Conservation (phyloP, 768 basidiomycete genomes). For the Lepiota subincarnata region DNA sequence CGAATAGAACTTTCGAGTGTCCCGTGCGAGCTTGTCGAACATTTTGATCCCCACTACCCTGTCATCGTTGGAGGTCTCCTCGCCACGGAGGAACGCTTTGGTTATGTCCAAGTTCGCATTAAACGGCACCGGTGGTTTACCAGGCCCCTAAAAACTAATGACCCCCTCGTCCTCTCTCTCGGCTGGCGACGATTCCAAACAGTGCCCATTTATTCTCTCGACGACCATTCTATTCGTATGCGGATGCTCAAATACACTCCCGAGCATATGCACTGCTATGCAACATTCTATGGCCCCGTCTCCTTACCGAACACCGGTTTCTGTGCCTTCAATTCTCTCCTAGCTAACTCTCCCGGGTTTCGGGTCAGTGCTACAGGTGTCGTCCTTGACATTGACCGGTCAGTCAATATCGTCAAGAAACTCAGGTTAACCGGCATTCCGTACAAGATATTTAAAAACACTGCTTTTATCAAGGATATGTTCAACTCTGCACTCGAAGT, state of each 20-base stretch:
- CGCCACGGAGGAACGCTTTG: conserved; percentile 86
- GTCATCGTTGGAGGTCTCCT: conserved; percentile 90
- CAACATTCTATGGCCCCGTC: conserved; percentile 95
- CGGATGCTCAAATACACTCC: conserved; percentile 99
- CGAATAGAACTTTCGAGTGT: conserved; percentile 84
- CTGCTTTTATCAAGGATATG: conserved; percentile 98
- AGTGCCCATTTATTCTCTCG: conserved; percentile 91
- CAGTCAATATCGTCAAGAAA: conserved; percentile 96
- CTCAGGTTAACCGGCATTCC: conserved; percentile 93
- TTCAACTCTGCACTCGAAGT: conserved; percentile 91
- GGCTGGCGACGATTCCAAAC: conserved; percentile 98
- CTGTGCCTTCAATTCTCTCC: conserved; percentile 90
- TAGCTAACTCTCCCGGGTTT: conserved; percentile 68
- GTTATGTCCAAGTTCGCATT: conserved; percentile 90
- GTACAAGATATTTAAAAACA: conserved; percentile 99
- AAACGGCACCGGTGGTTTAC: conserved; percentile 95
- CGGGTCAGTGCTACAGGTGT: conserved; percentile 92
- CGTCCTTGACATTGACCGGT: conserved; percentile 88
- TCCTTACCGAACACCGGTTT: conserved; percentile 93
- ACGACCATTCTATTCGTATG: conserved; percentile 97
- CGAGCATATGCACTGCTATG: conserved; percentile 99
- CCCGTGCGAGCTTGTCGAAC: conserved; percentile 86
- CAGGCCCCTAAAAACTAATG: conserved; percentile 91
- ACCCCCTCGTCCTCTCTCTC: conserved; percentile 93
- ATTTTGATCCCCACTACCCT: conserved; percentile 91